Conservation (phyloP, 441 rosid genomes). For the Dalechampia spathulata region DNA sequence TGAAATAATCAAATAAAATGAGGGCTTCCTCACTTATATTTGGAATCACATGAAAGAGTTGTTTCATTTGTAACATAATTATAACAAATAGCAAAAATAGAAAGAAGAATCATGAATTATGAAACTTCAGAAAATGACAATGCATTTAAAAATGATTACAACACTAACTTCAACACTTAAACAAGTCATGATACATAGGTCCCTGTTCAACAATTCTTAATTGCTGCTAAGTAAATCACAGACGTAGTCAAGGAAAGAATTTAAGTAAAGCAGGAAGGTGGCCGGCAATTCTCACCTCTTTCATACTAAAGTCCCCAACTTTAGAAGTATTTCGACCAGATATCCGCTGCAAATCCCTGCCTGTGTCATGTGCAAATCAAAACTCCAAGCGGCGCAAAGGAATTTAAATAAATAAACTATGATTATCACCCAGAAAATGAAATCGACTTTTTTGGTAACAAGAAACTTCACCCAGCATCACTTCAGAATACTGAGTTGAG, state of each 20-base stretch:
- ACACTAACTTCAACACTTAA: not conserved
- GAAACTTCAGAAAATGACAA: not conserved
- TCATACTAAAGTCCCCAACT: constrained; percentile 67
- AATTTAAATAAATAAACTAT: constrained; percentile 1
- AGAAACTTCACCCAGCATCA: too few species aligned
- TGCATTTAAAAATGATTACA: not conserved
- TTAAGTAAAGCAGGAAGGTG: too few species aligned
- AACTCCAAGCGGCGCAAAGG: constrained; percentile 16
- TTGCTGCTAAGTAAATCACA: not conserved
- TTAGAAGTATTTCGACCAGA: constrained; percentile 59
- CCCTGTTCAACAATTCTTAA: too few species aligned
- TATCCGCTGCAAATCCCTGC: constrained; percentile 96
- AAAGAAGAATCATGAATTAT: too few species aligned
- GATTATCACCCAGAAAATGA: not conserved
- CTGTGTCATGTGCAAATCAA: constrained; percentile 45
- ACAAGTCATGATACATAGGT: not conserved
- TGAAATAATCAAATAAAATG: not conserved
- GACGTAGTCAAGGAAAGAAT: constrained; percentile 14
- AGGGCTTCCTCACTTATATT: too few species aligned
- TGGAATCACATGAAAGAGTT: too few species aligned
- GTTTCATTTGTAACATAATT: too few species aligned
- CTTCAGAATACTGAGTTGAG: too few species aligned
- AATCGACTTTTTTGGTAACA: too few species aligned
- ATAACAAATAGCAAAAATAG: too few species aligned
- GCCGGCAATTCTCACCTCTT: constrained; percentile 57